Percentiles rank a stretch among this genome's conserved stretches.
Evolutionary conservation across 2,329 filamentous ascomycete genomes (phyloP).

Genomic region (Diaporthe citrichinensis): DNA sequence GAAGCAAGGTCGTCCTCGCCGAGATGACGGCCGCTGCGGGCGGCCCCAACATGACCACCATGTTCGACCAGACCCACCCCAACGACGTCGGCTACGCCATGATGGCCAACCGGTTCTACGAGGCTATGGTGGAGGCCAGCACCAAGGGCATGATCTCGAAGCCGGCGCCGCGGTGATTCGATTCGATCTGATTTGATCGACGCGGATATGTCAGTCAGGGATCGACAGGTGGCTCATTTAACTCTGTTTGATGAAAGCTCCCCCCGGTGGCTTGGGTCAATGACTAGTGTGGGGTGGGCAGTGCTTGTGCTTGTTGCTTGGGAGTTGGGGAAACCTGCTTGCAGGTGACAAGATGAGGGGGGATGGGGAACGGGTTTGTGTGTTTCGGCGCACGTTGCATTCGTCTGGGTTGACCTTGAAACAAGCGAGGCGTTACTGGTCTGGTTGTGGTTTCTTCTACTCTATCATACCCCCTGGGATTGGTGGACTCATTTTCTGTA

Average conservation of each 20-base stretch:
- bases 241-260: constrained; percentile 22
- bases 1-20: constrained; percentile 54
- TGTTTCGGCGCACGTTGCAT: constrained; percentile 19
- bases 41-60: constrained; percentile 48
- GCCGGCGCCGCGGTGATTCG: constrained; percentile 41
- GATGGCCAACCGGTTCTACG: constrained; percentile 57
- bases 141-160: constrained; percentile 45
- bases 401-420: constrained; percentile 26
- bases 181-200: background rate
- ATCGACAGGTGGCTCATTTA: constrained; percentile 20
- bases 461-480: constrained; percentile 1
- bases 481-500: background rate
- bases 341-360: background rate
- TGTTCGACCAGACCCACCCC: constrained; percentile 58
- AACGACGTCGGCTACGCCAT: constrained; percentile 56
- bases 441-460: background rate
- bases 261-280: background rate
- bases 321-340: background rate
- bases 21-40: constrained; percentile 56
- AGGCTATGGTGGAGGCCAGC: constrained; percentile 48
- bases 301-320: background rate
- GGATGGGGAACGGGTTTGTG: background rate
- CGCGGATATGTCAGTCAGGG: background rate
- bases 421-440: constrained; percentile 29
- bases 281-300: constrained; percentile 9